These are phyloP conservation scores for Mortierella sp. DNA, from an alignment of 371 early-diverging fungal species.

Conservation along the genomic window DNA sequence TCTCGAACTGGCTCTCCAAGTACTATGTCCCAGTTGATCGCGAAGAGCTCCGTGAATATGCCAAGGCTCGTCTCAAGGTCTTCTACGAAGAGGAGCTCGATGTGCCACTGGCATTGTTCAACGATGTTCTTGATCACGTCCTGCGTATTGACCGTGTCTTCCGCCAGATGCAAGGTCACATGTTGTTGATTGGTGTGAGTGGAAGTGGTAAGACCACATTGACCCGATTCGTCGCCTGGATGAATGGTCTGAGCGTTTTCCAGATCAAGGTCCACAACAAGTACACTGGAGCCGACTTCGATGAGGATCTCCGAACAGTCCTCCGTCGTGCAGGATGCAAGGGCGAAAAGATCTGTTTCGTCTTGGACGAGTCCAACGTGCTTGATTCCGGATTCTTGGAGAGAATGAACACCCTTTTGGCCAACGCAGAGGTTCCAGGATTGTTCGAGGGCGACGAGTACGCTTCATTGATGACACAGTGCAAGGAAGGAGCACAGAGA, in stretches of 20 bases:
- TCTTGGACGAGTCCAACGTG: constrained; percentile 98
- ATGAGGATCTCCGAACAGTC: constrained; percentile 94
- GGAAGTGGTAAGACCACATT: constrained; percentile 96
- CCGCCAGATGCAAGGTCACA: constrained; percentile 97
- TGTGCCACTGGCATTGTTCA: constrained; percentile 94
- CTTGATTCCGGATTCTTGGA: constrained; percentile 97
- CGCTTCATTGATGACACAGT: constrained; percentile 92
- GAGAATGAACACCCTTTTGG: constrained; percentile 98
- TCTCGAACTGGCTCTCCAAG: constrained; percentile 97
- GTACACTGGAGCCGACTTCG: constrained; percentile 97
- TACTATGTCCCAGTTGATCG: constrained; percentile 90
- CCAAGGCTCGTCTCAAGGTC: constrained; percentile 94
- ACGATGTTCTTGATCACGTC: constrained; percentile 97
- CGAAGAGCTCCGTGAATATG: constrained; percentile 91
- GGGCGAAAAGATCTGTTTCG: constrained; percentile 98
- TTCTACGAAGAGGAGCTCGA: constrained; percentile 99
- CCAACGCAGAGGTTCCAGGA: constrained; percentile 99
- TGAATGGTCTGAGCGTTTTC: constrained; percentile 97
- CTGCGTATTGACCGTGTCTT: constrained; percentile 98
- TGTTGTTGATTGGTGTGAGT: constrained; percentile 97
- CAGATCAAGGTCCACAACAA: constrained; percentile 97
- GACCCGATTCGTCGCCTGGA: constrained; percentile 98
- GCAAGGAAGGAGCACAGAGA: constrained; percentile 94
- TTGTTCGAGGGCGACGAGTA: constrained; percentile 99
- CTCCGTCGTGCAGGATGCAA: constrained; percentile 95